Percentiles rank a stretch among this genome's conserved stretches.
These are phyloP conservation scores for Mortierella sp. DNA, from an alignment of 371 early-diverging fungal species.

Conservation along the genomic window DNA sequence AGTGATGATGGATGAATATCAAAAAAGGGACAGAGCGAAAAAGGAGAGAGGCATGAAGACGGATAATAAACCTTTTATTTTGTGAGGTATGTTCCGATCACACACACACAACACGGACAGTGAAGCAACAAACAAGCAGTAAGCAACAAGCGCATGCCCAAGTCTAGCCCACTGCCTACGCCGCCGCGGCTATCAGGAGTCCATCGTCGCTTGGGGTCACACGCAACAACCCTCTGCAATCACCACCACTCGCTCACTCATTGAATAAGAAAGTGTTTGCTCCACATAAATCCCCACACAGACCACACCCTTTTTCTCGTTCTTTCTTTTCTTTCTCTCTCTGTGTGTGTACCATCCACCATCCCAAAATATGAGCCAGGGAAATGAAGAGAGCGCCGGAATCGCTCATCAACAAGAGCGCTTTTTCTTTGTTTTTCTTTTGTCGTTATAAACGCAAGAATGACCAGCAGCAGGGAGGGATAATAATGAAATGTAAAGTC, in stretches of 20 bases:
- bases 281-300: neutral
- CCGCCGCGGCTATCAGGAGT: neutral
- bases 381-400: conserved; percentile 6
- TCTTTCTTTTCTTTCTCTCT: neutral
- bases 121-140: neutral
- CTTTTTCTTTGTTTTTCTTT: neutral
- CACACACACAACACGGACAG: neutral
- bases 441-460: neutral
- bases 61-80: neutral
- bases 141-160: neutral
- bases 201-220: neutral
- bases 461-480: neutral
- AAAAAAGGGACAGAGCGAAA: neutral
- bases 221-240: neutral
- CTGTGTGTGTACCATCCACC: neutral
- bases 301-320: neutral
- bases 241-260: neutral
- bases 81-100: neutral
- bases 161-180: neutral
- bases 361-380: conserved; percentile 3
- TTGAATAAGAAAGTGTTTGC: neutral
- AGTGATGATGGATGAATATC: neutral
- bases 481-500: neutral
- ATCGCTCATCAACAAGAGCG: conserved; percentile 11
- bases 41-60: neutral